Conservation (phyloP, 2,329 filamentous ascomycete genomes). For the Apiospora rasikravindrae region DNA sequence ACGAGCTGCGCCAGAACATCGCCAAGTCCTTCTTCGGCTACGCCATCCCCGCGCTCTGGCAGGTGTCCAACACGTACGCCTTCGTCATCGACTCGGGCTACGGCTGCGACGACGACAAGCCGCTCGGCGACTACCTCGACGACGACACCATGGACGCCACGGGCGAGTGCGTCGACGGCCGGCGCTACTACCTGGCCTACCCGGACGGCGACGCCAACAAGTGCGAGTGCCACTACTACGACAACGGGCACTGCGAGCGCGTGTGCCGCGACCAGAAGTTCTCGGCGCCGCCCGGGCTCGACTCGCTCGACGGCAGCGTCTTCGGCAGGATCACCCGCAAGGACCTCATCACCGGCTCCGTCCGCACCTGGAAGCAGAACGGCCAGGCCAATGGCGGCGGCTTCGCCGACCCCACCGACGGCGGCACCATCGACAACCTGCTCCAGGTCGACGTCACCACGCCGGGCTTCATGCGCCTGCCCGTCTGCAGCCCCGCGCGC, state of each 20-base stretch:
- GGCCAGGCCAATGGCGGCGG: slow-evolving; percentile 38
- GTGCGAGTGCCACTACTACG: slow-evolving; percentile 23
- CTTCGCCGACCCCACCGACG: slow-evolving; percentile 32
- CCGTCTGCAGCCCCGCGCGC: slow-evolving; percentile 42
- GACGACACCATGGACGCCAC: slow-evolving; percentile 31
- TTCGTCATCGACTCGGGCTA: slow-evolving; percentile 42
- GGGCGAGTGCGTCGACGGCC: slow-evolving; percentile 34
- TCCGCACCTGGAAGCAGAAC: slow-evolving; percentile 37
- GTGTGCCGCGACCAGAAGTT: slow-evolving; percentile 33
- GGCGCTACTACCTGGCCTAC: slow-evolving; percentile 39
- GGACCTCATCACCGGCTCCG: slow-evolving; percentile 36
- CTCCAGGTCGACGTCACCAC: slow-evolving; percentile 38
- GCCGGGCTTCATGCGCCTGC: slow-evolving; percentile 43
- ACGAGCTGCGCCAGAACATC: slow-evolving; percentile 25
- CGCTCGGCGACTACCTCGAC: slow-evolving; percentile 32
- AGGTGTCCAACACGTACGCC: slow-evolving; percentile 30
- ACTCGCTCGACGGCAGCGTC: slow-evolving; percentile 28
- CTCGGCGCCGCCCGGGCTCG: slow-evolving; percentile 35
- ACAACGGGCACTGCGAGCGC: slow-evolving; percentile 21
- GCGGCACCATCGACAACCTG: slow-evolving; percentile 31
- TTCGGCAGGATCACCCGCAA: slow-evolving; percentile 35
- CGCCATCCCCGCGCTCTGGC: slow-evolving; percentile 41
- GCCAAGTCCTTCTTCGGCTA: slow-evolving; percentile 37
- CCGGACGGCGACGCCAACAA: slow-evolving; percentile 31
- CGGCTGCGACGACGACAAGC: slow-evolving; percentile 31